Percentiles rank a stretch among this genome's conserved stretches.
These are phyloP conservation scores for Kernera saxatilis DNA, from an alignment of 345 rosid species.

Conservation along the genomic window DNA sequence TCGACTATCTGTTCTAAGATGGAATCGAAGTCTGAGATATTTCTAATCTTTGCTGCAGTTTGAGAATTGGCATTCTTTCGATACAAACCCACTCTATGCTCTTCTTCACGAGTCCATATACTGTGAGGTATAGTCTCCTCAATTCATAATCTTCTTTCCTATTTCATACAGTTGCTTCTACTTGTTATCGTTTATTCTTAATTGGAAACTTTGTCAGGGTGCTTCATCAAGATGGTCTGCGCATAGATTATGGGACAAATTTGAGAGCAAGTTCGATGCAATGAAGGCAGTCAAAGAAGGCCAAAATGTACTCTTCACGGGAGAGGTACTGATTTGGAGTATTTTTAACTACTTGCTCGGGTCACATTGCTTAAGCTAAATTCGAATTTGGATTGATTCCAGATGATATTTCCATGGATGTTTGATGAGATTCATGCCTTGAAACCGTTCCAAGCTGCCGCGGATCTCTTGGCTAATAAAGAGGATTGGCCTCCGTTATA, in stretches of 20 bases:
- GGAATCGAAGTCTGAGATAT: slow-evolving; percentile 9
- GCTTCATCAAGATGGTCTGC: slow-evolving; percentile 85
- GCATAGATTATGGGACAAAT: slow-evolving; percentile 44
- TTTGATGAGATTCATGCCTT: slow-evolving; percentile 77
- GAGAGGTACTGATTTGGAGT: slow-evolving; percentile 55
- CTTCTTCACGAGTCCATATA: slow-evolving; percentile 78
- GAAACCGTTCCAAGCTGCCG: slow-evolving; percentile 63
- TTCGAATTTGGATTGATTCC: not conserved
- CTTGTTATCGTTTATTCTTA: not conserved
- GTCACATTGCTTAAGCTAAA: not conserved
- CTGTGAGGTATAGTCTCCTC: slow-evolving; percentile 56
- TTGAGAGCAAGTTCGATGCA: slow-evolving; percentile 61
- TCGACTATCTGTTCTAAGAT: not conserved
- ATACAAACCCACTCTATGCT: slow-evolving; percentile 83
- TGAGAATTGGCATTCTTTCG: slow-evolving; percentile 66
- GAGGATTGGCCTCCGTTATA: slow-evolving; percentile 81
- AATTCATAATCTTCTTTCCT: not conserved
- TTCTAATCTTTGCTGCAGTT: slow-evolving; percentile 42
- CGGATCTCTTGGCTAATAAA: slow-evolving; percentile 66
- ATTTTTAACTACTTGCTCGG: not conserved
- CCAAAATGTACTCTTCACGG: slow-evolving; percentile 69
- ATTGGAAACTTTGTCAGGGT: slow-evolving; percentile 40
- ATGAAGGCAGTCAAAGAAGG: slow-evolving; percentile 57
- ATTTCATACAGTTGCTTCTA: not conserved
- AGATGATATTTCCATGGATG: slow-evolving; percentile 91